Conservation (phyloP, 306 rosid genomes). For the Rubus idaeus region DNA sequence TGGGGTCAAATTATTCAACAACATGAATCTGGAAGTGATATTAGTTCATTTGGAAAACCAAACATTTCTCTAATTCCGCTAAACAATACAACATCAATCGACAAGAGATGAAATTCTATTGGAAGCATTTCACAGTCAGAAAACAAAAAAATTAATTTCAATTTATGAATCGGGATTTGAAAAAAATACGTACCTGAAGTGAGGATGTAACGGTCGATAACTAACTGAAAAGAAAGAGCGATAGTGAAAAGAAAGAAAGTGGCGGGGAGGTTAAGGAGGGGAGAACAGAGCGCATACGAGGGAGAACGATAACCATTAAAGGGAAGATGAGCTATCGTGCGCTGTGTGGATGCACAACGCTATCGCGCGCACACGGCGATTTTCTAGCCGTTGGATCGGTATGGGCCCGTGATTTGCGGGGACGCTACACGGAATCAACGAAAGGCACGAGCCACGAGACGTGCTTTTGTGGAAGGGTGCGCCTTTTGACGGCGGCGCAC, state of each 20-base stretch:
- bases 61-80: too few species aligned
- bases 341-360: constrained; percentile 34
- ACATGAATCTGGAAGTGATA: too few species aligned
- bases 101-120: too few species aligned
- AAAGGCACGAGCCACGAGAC: too few species aligned
- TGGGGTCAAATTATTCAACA: too few species aligned
- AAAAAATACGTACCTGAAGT: constrained; percentile 25
- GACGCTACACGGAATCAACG: not conserved
- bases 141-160: too few species aligned
- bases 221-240: constrained; percentile 14
- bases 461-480: not conserved
- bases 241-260: constrained; percentile 19
- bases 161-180: not conserved
- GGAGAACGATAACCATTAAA: constrained; percentile 44
- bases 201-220: constrained; percentile 42
- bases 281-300: constrained; percentile 57
- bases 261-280: constrained; percentile 48
- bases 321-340: constrained; percentile 39
- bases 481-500: not conserved
- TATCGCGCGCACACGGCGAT: constrained; percentile 35
- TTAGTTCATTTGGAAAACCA: too few species aligned
- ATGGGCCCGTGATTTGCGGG: not conserved
- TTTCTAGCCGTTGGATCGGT: constrained; percentile 34
- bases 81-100: too few species aligned
- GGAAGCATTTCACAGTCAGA: too few species aligned